Evolutionary conservation across 345 rosid species (phyloP), one percentile per base, ranked within the genome.

Genomic region (Luvunga scandens): DNA sequence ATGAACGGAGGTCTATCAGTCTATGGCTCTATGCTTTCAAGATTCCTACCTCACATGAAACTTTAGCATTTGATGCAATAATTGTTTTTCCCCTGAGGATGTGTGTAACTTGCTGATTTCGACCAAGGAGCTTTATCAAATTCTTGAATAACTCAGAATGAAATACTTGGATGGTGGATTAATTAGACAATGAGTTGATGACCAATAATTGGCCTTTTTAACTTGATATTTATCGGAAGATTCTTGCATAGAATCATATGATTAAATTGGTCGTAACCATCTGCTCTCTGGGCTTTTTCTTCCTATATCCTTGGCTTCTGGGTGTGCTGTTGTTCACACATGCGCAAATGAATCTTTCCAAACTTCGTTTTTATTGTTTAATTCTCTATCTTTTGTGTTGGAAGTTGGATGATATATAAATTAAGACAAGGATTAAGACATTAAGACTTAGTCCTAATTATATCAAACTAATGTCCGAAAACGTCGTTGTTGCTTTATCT

Each of bases 11-110:
- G 57, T 25, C 9, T 39, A 63, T 73, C 65, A 34, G 33, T 31
- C 63, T 9, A 75, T 66, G 73, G 28, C 27, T 31, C 63, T 9
- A 75, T 66, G 73, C 63, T 9, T 50, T 27, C 60, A 27, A 67
- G 65, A 62, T 77, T 69, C 76, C 76, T 21, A 57, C 28, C 69
- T 73, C 77, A 59, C 73, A 38, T 72, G 78, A 75, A 69, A 38
- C 66, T 55, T 31, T 33, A 59, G 56, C 79, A 24, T 9, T 9
- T 27, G 67, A 56, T 16, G 31, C 53, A 34, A 13, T 7, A 39
- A 22, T 22, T 9, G 0, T 28, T 25, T n/a, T 5, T 50, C 21
- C 30, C 5, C 12, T 10, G 3, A 72, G 21, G 19, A 36, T 31
- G 50, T 31, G 21, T 33, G 30, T 75, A 75, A 30, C 61, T 21